Evolutionary conservation across 1,284 basidiomycete species (phyloP), one percentile per base, ranked within the genome.

Genomic region (Ganoderma resinaceum): DNA sequence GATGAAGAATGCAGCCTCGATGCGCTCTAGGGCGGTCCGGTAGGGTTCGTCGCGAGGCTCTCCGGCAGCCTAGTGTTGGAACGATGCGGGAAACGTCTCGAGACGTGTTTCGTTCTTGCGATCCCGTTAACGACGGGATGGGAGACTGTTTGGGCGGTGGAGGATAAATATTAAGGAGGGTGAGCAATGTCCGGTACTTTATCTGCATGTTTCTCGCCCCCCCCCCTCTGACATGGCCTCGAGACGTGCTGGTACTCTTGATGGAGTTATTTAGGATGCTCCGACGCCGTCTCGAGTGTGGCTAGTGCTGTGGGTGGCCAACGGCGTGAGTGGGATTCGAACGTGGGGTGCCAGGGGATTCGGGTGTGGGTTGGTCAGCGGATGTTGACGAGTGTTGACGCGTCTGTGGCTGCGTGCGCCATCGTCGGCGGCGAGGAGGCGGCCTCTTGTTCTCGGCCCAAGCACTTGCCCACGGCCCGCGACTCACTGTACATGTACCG

Each of bases 361-460:
- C 60, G 62, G 38, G 53, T 58, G 4, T 2, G 52, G 26, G 53
- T 35, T 59, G 43, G 59, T 63, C 53, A 61, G 60, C 23, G 46
- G 63, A 62, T 60, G 63, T 66, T 66, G 53, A 52, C 49, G 49
- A n/a, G n/a, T 53, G n/a, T 23, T 40, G 65, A 70, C 71, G 71
- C 71, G 71, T 68, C 65, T 72, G 71, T 72, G 71, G 71, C 71
- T 70, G 29, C 3, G n/a, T n/a, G n/a, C n/a, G n/a, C n/a, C n/a
- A 20, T 20, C 35, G 16, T 14, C 29, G 5, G n/a, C 61, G 11
- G 16, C 3, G 49, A 49, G 46, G 3, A 12, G n/a, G 12, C 23
- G 23, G 23, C 11, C 12, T 12, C 46, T 49, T 12, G 23, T 11
- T 49, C 46, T 49, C 46, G 46, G 46, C n/a, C 46, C 46, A 49